Evolutionary conservation across 768 basidiomycete species (phyloP), one percentile per base, ranked within the genome.

Genomic region (Leccinum truebloodii): DNA sequence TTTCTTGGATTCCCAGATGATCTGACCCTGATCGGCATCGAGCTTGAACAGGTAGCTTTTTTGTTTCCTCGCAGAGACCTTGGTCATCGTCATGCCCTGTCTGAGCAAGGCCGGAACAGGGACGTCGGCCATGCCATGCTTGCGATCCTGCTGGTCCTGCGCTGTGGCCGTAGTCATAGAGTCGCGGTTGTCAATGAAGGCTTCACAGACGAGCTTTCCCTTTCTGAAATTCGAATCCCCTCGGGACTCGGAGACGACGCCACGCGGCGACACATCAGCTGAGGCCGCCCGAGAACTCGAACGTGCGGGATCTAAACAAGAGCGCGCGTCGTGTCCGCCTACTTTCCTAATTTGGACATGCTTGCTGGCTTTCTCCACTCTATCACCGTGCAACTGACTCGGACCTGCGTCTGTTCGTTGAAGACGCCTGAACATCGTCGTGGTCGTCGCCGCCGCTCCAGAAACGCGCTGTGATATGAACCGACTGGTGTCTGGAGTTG

Each of bases 11-110:
- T 87, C 82, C 85, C 88, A 94, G 16, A 88, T 76, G 57, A 94
- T 88, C 66, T 88, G 87, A 1, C 92, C 93, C 57, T 87, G 84
- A 69, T 94, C 92, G 1, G 89, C 81, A 60, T 93, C 90, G 8
- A 96, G 76, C 49, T 82, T 80, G 71, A 95, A 89, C 4, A 87
- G 66, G 35, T 86, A 80, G 51, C 80, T 83, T 71, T 91, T 91
- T 70, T 88, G 83, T 65, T 87, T 89, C 75, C 87, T 90, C 28
- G 83, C 81, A 2, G 92, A 88, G 16, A 95, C 87, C 69, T 96
- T 97, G 63, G 86, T 86, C 87, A 96, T 89, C 0, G 82, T 81
- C 1, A 83, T 84, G 49, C 92, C 92, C 7, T 80, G 73, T 68
- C 85, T 82, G 24, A 92, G 75, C 13, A 81, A 65, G 51, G 73